Percentiles rank a stretch among this genome's conserved stretches.
Conservation (phyloP, 1,284 basidiomycete species). For the Phylloboletellus chloephorus region DNA sequence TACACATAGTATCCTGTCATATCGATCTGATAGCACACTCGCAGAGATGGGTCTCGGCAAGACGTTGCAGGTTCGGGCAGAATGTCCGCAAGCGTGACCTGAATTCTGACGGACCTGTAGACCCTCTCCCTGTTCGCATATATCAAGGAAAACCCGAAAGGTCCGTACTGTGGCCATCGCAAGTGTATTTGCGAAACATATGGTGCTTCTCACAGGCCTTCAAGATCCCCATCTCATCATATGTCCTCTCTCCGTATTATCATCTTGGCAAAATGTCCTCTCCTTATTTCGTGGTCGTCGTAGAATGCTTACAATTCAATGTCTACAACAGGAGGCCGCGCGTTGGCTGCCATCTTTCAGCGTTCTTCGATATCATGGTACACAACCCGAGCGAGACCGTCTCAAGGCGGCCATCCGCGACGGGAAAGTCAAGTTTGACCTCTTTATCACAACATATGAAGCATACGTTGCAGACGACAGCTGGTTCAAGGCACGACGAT, state of each 20-base stretch:
- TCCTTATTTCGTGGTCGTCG: neutral
- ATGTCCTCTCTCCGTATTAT: slow-evolving; percentile 58
- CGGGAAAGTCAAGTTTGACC: slow-evolving; percentile 34
- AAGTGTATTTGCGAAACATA: neutral
- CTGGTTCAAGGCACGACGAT: slow-evolving; percentile 54
- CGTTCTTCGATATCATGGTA: slow-evolving; percentile 49
- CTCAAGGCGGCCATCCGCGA: slow-evolving; percentile 37
- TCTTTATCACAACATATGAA: slow-evolving; percentile 59
- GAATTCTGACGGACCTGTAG: slow-evolving; percentile 25
- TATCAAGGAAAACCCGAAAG: slow-evolving; percentile 41
- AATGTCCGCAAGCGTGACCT: neutral
- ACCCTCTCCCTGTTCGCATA: slow-evolving; percentile 57
- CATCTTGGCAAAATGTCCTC: slow-evolving; percentile 47
- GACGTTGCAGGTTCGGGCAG: slow-evolving; percentile 47
- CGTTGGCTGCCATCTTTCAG: slow-evolving; percentile 52
- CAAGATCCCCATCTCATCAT: slow-evolving; percentile 53
- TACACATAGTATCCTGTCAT: neutral
- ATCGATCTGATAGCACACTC: slow-evolving; percentile 10
- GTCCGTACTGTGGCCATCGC: slow-evolving; percentile 23
- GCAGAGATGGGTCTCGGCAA: slow-evolving; percentile 60
- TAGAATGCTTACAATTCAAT: slow-evolving; percentile 1
- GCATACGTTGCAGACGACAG: slow-evolving; percentile 41
- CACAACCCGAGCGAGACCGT: slow-evolving; percentile 42
- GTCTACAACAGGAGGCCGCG: slow-evolving; percentile 39
- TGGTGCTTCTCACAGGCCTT: slow-evolving; percentile 20